Evolutionary conservation across 2,329 filamentous ascomycete genomes (phyloP), one percentile per base, ranked within the genome.

Genomic region (Bipolaris zeicola): DNA sequence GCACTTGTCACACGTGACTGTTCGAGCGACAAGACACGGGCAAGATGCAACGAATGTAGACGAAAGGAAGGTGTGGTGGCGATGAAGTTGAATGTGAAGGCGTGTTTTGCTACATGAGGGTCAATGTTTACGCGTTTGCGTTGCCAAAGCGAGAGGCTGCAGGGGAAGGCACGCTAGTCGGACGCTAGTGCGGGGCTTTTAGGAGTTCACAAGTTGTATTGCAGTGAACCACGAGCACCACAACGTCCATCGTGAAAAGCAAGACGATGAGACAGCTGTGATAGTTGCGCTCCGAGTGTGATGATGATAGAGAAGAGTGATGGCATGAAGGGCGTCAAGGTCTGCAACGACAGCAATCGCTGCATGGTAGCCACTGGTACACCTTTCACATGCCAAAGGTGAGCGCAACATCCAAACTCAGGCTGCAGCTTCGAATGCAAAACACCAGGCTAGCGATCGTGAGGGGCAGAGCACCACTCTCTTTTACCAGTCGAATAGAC

Each of bases 101-200:
- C 50, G 45, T 57, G 55, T 57, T 56, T 56, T 57, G 55, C 52
- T 57, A 45, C 13, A 45, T 38, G 45, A 57, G 39, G 28, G 51
- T 54, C 45, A 39, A 50, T 57, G 55, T 57, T 57, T 57, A 57
- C 55, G 55, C 55, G 55, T 54, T 48, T 45, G 50, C 50, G 55
- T 57, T 57, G 55, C 55, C 50, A 57, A 57, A 57, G 50, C 55
- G 55, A 54, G 44, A 37, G 24, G 55, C 55, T 57, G 55, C 55
- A 57, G 55, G 55, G 55, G 45, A 42, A 44, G 13, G 41, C 42
- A 42, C 53, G 53, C 53, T 55, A 55, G 36, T 31, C 13, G 14
- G n/a, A 18, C 47, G 55, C 50, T 57, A 57, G 50, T 50, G 55
- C 55, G 55, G 55, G 50, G 55, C 42, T 41, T 47, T n/a, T 26